Percentiles rank a stretch among this genome's conserved stretches.
Evolutionary conservation across 2,329 filamentous ascomycete genomes (phyloP).

Genomic region (Neoascochyta sp.): DNA sequence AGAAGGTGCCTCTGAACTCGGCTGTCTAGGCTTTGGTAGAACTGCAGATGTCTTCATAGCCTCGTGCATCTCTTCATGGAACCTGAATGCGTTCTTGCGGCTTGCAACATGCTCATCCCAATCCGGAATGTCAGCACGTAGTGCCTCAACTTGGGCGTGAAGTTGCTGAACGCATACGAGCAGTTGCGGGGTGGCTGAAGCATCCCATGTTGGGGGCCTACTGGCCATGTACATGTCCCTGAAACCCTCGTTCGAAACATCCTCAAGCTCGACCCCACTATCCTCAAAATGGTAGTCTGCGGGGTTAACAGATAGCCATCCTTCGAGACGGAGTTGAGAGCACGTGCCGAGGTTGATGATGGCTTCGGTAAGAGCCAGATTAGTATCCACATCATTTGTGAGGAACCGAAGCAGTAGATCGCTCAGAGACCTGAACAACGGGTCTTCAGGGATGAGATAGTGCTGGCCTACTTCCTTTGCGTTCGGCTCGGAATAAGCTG

Average conservation of each 20-base stretch:
- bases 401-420: conserved; percentile 73
- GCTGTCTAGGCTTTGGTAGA: conserved; percentile 21
- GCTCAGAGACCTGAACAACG: conserved; percentile 52
- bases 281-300: conserved; percentile 40
- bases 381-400: conserved; percentile 85
- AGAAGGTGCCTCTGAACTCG: conserved; percentile 23
- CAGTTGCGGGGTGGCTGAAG: conserved; percentile 39
- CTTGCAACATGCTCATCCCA: conserved; percentile 48
- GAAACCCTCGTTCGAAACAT: conserved; percentile 28
- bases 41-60: conserved; percentile 33
- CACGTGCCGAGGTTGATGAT: conserved; percentile 80
- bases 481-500: conserved; percentile 51
- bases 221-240: conserved; percentile 36
- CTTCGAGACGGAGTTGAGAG: conserved; percentile 77
- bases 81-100: conserved; percentile 49
- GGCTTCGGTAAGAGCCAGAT: conserved; percentile 79
- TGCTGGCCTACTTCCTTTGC: conserved; percentile 61
- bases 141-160: conserved; percentile 40
- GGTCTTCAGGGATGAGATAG: conserved; percentile 58
- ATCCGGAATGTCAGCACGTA: conserved; percentile 45
- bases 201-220: conserved; percentile 36
- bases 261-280: conserved; percentile 16
- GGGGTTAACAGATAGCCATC: conserved; percentile 81
- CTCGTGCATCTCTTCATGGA: conserved; percentile 45
- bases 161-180: conserved; percentile 43